Base-by-base conservation (phyloP, 352 stramenopile genomes). In the Pilasporangium apinafurcum region DNA sequence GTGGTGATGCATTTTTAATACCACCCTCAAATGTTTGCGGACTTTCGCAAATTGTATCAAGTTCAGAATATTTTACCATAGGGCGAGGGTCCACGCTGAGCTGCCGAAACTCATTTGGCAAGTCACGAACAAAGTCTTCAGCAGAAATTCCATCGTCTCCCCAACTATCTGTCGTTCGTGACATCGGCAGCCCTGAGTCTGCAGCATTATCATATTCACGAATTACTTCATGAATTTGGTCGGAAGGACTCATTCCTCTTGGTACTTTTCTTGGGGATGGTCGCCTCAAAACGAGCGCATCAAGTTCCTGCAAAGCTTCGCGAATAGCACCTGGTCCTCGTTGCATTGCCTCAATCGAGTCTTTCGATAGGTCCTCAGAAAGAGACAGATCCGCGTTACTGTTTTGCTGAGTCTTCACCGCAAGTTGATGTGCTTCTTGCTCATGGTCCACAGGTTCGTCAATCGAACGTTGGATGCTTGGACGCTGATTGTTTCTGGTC, bases 91-190 rank as follows among this genome's bases (percentile, higher is more conserved):
- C n/a, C n/a, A n/a, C n/a, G n/a, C n/a, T n/a, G n/a, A n/a, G n/a
- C n/a, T n/a, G n/a, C n/a, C n/a, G n/a, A n/a, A n/a, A n/a, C n/a
- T n/a, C n/a, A n/a, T n/a, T n/a, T n/a, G n/a, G n/a, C n/a, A n/a
- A n/a, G n/a, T n/a, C n/a, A n/a, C n/a, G n/a, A 42, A 56, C 36
- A 12, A 59, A 76, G 0, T 50, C 41, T 27, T 76, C 33, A 8
- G 20, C 33, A 10, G 17, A 16, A 20, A 38, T 38, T 10, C 17
- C 17, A 8, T 59, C 69, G 18, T 83, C 69, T 24, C 62, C 69
- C 69, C 69, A 83, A 51, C 66, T 80, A 35, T 83, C 69, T 3
- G 69, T 83, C 13, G 69, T 83, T 40, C 69, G 50, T 21, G 69
- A 83, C 33, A 83, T 53, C 9, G 69, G 69, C 32, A 83, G 35